These are phyloP conservation scores for Rhodotorula paludigena DNA, from an alignment of 768 basidiomycete genomes.

Conservation along the genomic window DNA sequence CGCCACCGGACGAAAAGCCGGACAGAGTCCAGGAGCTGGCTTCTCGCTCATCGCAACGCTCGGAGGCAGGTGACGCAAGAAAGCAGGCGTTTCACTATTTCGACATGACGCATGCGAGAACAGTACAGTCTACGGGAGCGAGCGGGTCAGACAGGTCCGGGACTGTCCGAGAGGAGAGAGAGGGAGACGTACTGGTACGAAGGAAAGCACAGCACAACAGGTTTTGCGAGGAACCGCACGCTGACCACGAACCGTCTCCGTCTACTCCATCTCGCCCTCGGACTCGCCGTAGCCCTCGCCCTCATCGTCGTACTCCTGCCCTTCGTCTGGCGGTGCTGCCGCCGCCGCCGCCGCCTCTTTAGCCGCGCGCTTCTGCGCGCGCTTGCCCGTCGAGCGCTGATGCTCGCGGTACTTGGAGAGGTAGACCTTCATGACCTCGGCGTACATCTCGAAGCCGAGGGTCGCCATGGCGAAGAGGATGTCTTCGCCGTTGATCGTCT, in stretches of 20 bases:
- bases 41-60: too few species aligned
- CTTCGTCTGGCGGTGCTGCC: neutral
- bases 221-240: too few species aligned
- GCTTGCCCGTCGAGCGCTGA: constrained; percentile 35
- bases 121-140: too few species aligned
- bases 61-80: too few species aligned
- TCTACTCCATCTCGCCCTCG: neutral
- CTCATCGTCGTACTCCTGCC: neutral
- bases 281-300: neutral
- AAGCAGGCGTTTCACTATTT: too few species aligned
- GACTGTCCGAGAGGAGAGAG: too few species aligned
- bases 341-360: constrained; percentile 14
- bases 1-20: too few species aligned
- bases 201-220: neutral
- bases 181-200: too few species aligned
- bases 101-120: too few species aligned
- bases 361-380: constrained; percentile 23
- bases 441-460: constrained; percentile 88
- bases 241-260: too few species aligned
- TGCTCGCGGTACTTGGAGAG: constrained; percentile 59
- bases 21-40: too few species aligned
- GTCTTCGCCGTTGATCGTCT: constrained; percentile 97
- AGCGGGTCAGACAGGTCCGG: too few species aligned
- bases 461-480: constrained; percentile 89
- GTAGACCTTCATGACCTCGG: constrained; percentile 85